A percentile compares a stretch with the other conserved stretches of the same genome.
Evolutionary conservation across 2,329 filamentous ascomycete species (phyloP).

Genomic region (Phyllachora maydis): DNA sequence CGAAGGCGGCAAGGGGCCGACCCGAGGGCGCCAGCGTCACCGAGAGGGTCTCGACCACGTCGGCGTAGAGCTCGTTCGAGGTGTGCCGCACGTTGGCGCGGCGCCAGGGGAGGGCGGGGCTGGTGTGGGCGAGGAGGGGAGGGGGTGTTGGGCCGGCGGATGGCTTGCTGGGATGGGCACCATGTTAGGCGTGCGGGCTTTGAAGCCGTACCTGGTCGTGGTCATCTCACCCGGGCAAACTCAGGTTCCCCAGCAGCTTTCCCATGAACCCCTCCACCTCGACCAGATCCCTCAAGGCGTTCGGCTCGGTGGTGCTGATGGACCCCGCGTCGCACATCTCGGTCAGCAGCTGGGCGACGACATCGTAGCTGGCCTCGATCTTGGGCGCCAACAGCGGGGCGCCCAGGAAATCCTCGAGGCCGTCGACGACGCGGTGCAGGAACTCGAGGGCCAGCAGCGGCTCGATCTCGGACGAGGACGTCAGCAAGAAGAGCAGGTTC

Average conservation of each 20-base stretch:
- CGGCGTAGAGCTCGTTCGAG: slow-evolving; percentile 91
- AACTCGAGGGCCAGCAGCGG: slow-evolving; percentile 85
- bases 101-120: slow-evolving; percentile 60
- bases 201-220: slow-evolving; percentile 2
- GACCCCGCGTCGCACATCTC: slow-evolving; percentile 93
- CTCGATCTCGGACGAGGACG: slow-evolving; percentile 70
- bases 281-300: slow-evolving; percentile 76
- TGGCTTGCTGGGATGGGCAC: slow-evolving; percentile 18
- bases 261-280: slow-evolving; percentile 83
- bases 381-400: slow-evolving; percentile 69
- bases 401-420: slow-evolving; percentile 84
- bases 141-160: slow-evolving; percentile 15
- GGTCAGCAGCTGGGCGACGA: slow-evolving; percentile 75
- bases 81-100: slow-evolving; percentile 85
- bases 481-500: slow-evolving; percentile 68
- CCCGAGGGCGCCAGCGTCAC: slow-evolving; percentile 85
- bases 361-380: slow-evolving; percentile 79
- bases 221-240: slow-evolving; percentile 61
- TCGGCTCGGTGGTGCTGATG: slow-evolving; percentile 81
- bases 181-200: background rate
- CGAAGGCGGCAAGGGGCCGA: slow-evolving; percentile 65
- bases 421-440: slow-evolving; percentile 79
- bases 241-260: slow-evolving; percentile 74
- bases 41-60: slow-evolving; percentile 75
- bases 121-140: slow-evolving; percentile 21